Percentiles rank a stretch among this genome's conserved stretches.
Conservation (phyloP, 768 basidiomycete genomes). For the Boletellus emodensis region DNA sequence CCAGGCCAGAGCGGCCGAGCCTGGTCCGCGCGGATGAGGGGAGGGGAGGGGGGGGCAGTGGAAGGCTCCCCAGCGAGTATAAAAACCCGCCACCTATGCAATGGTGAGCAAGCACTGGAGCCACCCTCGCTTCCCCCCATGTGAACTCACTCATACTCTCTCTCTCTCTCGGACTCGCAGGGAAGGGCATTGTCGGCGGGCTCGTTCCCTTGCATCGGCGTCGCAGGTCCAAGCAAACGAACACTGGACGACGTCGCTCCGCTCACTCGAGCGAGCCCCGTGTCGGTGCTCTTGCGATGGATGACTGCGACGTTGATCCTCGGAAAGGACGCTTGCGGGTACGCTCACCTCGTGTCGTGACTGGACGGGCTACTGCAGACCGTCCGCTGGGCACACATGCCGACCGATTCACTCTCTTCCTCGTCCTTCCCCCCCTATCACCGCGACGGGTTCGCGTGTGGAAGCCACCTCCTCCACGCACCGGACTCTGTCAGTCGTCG, state of each 20-base stretch:
- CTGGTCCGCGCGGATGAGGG: constrained; percentile 5
- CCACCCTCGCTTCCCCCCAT: neutral
- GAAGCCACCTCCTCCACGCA: no score
- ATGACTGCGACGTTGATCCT: constrained; percentile 69
- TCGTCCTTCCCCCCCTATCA: no score
- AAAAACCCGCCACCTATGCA: constrained; percentile 8
- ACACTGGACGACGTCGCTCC: constrained; percentile 20
- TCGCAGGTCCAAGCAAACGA: constrained; percentile 31
- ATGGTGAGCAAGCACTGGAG: constrained; percentile 11
- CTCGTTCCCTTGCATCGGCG: constrained; percentile 33
- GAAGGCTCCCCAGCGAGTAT: constrained; percentile 5
- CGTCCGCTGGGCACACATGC: no score
- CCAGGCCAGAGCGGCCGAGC: neutral
- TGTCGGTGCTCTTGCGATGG: constrained; percentile 63
- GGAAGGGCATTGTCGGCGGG: constrained; percentile 2
- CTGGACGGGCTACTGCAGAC: no score
- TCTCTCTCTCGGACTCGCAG: constrained; percentile 3
- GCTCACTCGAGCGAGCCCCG: constrained; percentile 24
- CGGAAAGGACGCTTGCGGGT: constrained; percentile 21
- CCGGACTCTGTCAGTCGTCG: no score
- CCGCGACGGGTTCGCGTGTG: no score
- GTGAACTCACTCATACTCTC: constrained; percentile 1
- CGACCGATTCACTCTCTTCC: no score
- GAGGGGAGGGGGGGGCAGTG: neutral
- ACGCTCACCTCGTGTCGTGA: constrained; percentile 11